Evolutionary conservation across 345 rosid genomes (phyloP).

Genomic region (Euphorbia peplus): DNA sequence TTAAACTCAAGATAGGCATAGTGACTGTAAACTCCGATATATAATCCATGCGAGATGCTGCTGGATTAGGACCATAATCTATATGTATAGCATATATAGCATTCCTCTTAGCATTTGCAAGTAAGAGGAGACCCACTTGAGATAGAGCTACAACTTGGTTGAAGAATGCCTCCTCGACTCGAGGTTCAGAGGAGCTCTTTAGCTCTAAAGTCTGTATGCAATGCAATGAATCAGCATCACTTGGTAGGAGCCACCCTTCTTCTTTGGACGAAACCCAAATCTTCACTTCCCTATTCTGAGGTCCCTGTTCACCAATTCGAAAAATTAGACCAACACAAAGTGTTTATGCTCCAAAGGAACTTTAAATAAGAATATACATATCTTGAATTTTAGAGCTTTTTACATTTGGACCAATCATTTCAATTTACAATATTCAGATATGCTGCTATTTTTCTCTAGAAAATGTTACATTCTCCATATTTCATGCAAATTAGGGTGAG

Average conservation of each 20-base stretch:
- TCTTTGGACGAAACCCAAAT: constrained; percentile 73
- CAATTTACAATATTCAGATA: background rate
- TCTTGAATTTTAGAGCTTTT: background rate
- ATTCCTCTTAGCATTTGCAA: constrained; percentile 89
- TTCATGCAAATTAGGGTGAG: background rate
- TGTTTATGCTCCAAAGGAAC: constrained; percentile 1
- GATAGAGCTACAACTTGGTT: constrained; percentile 80
- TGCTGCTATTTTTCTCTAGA: background rate
- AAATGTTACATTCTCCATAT: background rate
- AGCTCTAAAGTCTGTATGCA: constrained; percentile 76
- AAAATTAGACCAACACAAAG: background rate
- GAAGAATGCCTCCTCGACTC: constrained; percentile 63
- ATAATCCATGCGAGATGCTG: constrained; percentile 67
- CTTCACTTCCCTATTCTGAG: constrained; percentile 72
- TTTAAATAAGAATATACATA: background rate
- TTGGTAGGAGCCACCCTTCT: constrained; percentile 77
- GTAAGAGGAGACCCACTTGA: constrained; percentile 59
- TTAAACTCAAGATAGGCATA: constrained; percentile 91
- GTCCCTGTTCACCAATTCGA: constrained; percentile 48
- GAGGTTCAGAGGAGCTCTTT: constrained; percentile 63
- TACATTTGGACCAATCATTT: background rate
- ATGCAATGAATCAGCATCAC: constrained; percentile 61
- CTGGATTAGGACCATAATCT: constrained; percentile 77
- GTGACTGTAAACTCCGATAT: constrained; percentile 80
- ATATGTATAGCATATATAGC: constrained; percentile 78